Evolutionary conservation across 805 yeast genomes (phyloP).

Genomic region (Saturnispora halmiae): DNA sequence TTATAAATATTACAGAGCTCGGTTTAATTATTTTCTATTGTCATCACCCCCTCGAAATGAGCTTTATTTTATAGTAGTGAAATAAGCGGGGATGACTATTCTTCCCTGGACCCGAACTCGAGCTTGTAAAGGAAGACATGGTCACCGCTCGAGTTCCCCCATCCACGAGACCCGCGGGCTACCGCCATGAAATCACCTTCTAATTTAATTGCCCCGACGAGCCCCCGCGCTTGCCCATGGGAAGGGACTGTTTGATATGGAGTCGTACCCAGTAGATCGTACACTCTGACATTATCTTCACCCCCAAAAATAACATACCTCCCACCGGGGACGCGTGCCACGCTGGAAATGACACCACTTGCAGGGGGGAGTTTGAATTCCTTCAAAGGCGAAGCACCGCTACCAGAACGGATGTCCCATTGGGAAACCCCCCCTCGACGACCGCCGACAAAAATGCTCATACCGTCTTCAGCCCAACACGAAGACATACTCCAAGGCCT

Average conservation of each 20-base stretch:
- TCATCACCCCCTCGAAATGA: too few species aligned
- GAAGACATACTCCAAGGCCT: conserved; percentile 96
- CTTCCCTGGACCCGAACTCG: background rate
- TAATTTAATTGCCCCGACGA: background rate
- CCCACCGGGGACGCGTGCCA: background rate
- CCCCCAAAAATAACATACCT: conserved; percentile 77
- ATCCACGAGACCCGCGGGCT: conserved; percentile 91
- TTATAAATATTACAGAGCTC: too few species aligned
- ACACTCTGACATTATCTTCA: conserved; percentile 78
- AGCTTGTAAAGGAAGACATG: conserved; percentile 37
- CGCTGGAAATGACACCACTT: conserved; percentile 81
- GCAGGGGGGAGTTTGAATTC: conserved; percentile 66
- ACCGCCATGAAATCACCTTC: conserved; percentile 81
- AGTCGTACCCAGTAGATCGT: conserved; percentile 44
- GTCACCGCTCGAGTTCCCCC: conserved; percentile 79
- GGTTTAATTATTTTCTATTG: background rate
- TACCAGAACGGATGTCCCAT: conserved; percentile 38
- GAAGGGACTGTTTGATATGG: background rate
- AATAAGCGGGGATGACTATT: background rate
- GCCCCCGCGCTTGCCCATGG: background rate
- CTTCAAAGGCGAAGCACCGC: background rate
- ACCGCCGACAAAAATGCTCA: conserved; percentile 72
- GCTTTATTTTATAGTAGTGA: background rate
- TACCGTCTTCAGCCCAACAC: conserved; percentile 82
- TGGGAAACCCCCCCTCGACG: conserved; percentile 84